These are phyloP conservation scores for Castanea mollissima DNA, from an alignment of 306 rosid species.

Conservation along the genomic window DNA sequence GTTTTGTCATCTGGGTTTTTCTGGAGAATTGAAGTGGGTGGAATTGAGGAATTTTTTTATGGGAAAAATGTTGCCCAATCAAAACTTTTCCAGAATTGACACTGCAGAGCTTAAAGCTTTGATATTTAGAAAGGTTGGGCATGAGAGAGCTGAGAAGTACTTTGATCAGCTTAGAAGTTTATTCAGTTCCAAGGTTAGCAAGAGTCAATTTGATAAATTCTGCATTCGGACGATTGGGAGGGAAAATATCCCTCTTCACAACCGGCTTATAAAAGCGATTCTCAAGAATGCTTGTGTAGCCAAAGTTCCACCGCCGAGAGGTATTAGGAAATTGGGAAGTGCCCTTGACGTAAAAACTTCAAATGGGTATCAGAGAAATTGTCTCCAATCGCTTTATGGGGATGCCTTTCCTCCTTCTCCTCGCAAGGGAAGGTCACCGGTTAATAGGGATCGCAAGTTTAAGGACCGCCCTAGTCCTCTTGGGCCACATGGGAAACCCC, in stretches of 20 bases:
- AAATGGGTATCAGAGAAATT: conserved; percentile 42
- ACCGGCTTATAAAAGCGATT: conserved; percentile 64
- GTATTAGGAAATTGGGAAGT: conserved; percentile 31
- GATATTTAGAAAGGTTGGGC: conserved; percentile 65
- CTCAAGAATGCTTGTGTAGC: conserved; percentile 72
- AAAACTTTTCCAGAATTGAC: conserved; percentile 59
- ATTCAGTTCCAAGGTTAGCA: conserved; percentile 64
- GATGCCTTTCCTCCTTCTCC: conserved; percentile 50
- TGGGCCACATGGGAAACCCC: conserved; percentile 61
- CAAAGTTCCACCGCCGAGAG: conserved; percentile 59
- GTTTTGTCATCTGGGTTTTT: conserved; percentile 40
- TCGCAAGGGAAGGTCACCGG: conserved; percentile 48
- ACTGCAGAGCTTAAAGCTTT: conserved; percentile 71
- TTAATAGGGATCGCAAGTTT: conserved; percentile 36
- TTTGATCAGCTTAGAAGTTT: conserved; percentile 66
- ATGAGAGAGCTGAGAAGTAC: conserved; percentile 66
- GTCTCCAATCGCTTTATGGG: conserved; percentile 44
- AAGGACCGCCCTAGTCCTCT: conserved; percentile 56
- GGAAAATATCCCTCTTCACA: conserved; percentile 79
- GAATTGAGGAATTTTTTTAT: conserved; percentile 18
- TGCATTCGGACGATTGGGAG: conserved; percentile 70
- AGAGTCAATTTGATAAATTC: conserved; percentile 62
- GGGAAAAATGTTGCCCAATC: conserved; percentile 44
- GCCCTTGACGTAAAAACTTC: conserved; percentile 39
- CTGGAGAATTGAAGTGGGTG: conserved; percentile 29